phyloP scores from a whole-genome alignment of 108 stramenopile genomes.

The Pseudonitzschia multiseries region DNA sequence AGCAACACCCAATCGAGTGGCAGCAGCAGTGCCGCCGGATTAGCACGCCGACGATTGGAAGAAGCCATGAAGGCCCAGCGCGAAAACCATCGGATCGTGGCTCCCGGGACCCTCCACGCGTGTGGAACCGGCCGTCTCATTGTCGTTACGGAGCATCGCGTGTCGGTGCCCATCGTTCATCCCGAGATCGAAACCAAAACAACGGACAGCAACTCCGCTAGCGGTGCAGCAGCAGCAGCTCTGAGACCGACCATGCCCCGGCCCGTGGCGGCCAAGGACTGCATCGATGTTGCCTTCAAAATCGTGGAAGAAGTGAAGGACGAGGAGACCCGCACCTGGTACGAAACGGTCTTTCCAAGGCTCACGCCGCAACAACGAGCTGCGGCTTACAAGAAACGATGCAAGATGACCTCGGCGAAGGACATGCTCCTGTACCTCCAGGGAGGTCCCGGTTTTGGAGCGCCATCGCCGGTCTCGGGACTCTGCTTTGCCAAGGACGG shows the following conservation, averaged over 20 bases:
- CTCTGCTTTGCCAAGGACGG: conserved; percentile 46
- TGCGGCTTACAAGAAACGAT: conserved; percentile 41
- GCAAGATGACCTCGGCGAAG: conserved; percentile 40
- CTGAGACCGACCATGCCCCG: neutral
- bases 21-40: conserved; percentile 13
- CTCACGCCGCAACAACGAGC: conserved; percentile 48
- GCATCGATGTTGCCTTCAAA: conserved; percentile 73
- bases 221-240: neutral
- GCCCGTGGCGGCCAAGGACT: neutral
- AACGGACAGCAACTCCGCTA: neutral
- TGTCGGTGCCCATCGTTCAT: conserved; percentile 63
- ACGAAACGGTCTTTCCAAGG: conserved; percentile 9
- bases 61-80: conserved; percentile 61
- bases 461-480: conserved; percentile 62
- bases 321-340: conserved; percentile 24
- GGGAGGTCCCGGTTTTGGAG: conserved; percentile 91
- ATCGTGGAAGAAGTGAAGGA: conserved; percentile 65
- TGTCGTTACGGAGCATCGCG: conserved; percentile 79
- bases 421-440: conserved; percentile 79
- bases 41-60: conserved; percentile 47
- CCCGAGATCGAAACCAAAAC: conserved; percentile 24
- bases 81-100: conserved; percentile 77
- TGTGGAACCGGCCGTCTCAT: conserved; percentile 48
- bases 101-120: conserved; percentile 71
- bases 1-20: conserved; percentile 14